phyloP scores from a whole-genome alignment of 176 grass and related monocot species.

The Echinochloa phyllopogon region DNA sequence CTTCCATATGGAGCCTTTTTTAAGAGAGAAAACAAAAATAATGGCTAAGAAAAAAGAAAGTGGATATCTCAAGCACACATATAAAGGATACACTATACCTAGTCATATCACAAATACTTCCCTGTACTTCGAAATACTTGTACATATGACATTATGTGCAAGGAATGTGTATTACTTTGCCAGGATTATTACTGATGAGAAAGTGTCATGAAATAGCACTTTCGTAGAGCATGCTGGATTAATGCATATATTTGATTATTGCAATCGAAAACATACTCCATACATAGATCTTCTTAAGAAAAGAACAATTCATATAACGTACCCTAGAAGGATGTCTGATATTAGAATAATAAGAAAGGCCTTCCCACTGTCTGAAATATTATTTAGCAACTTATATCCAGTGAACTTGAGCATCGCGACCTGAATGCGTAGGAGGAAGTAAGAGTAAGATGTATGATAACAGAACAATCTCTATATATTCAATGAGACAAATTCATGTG shows the following conservation, averaged over 20 bases:
- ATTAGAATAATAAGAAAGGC: conserved; percentile 93
- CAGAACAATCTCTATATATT: conserved; percentile 23
- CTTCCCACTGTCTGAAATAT: conserved; percentile 84
- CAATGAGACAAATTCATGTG: not conserved
- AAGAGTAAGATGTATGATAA: conserved; percentile 38
- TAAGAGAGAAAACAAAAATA: not conserved
- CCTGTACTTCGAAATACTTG: not conserved
- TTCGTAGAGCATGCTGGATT: conserved; percentile 16
- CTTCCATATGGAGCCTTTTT: not conserved
- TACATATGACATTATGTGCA: conserved; percentile 14
- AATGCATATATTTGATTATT: not conserved
- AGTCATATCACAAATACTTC: not conserved
- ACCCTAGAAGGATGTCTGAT: conserved; percentile 93
- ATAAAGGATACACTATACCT: conserved; percentile 5
- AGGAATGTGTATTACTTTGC: not conserved
- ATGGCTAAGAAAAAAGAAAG: not conserved
- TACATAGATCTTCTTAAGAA: conserved; percentile 5
- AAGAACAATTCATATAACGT: conserved; percentile 45
- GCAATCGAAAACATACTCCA: conserved; percentile 9
- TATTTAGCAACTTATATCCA: conserved; percentile 94
- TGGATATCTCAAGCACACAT: conserved; percentile 12
- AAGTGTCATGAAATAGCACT: conserved; percentile 10
- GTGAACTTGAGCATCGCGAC: conserved; percentile 99
- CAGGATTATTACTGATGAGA: conserved; percentile 15
- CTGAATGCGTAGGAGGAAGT: conserved; percentile 42